Evolutionary conservation across 805 yeast species (phyloP).

Genomic region (Cyberlindnera mrakii): DNA sequence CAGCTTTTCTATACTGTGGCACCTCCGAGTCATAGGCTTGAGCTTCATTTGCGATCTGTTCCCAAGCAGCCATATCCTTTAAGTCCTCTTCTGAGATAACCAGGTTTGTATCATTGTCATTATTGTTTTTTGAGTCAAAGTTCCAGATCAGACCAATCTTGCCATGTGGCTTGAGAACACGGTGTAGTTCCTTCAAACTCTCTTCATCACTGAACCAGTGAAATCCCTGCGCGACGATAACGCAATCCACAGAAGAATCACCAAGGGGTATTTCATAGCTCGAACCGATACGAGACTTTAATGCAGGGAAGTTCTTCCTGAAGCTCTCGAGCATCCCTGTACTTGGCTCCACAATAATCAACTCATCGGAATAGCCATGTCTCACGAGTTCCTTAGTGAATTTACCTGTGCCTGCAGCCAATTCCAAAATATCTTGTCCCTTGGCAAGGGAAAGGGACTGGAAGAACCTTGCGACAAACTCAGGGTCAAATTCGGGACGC

Average conservation of each 20-base stretch:
- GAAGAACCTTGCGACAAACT: constrained; percentile 39
- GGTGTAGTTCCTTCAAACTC: constrained; percentile 40
- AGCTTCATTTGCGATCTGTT: constrained; percentile 11
- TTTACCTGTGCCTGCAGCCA: constrained; percentile 63
- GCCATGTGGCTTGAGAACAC: constrained; percentile 47
- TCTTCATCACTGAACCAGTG: constrained; percentile 58
- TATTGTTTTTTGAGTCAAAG: constrained; percentile 31
- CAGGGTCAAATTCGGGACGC: constrained; percentile 42
- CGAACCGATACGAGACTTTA: constrained; percentile 33
- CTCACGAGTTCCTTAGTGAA: constrained; percentile 42
- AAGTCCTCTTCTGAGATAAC: constrained; percentile 6
- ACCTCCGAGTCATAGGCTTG: constrained; percentile 34
- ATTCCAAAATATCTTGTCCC: constrained; percentile 33
- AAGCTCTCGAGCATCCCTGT: constrained; percentile 50
- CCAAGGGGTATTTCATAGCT: constrained; percentile 42
- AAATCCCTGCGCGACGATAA: constrained; percentile 55
- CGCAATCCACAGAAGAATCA: constrained; percentile 39
- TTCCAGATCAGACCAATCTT: constrained; percentile 56
- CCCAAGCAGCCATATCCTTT: constrained; percentile 10
- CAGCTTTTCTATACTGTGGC: constrained; percentile 49
- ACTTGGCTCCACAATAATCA: constrained; percentile 50
- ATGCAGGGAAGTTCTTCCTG: constrained; percentile 37
- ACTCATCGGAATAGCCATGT: constrained; percentile 27
- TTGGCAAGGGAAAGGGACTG: constrained; percentile 28
- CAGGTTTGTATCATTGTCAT: constrained; percentile 5